phyloP scores from a whole-genome alignment of 2,329 filamentous ascomycete species.

The Monilinia aucupariae region DNA sequence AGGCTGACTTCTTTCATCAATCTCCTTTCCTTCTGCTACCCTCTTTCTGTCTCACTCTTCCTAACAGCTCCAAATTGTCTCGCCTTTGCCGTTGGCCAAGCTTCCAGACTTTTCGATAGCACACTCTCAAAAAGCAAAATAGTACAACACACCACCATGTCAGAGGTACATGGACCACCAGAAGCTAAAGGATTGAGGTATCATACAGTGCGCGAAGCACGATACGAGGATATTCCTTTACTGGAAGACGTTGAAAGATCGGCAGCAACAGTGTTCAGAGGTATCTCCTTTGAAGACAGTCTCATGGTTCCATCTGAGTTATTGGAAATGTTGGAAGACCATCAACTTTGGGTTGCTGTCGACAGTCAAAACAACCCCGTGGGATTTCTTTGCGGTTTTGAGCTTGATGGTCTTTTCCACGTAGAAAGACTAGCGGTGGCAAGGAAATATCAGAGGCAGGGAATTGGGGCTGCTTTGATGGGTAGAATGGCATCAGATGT shows the following conservation, averaged over 20 bases:
- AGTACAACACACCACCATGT: constrained; percentile 10
- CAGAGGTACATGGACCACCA: constrained; percentile 14
- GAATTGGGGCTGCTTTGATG: constrained; percentile 32
- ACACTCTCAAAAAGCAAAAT: not conserved
- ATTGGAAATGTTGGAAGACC: constrained; percentile 23
- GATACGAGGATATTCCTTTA: constrained; percentile 28
- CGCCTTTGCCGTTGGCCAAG: constrained; percentile 8
- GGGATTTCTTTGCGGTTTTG: constrained; percentile 31
- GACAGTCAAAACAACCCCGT: constrained; percentile 30
- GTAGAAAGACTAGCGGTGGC: constrained; percentile 33
- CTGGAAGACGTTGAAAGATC: constrained; percentile 32
- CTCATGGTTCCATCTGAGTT: constrained; percentile 27
- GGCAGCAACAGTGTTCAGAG: constrained; percentile 30
- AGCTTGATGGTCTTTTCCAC: constrained; percentile 32
- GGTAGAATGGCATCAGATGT: constrained; percentile 29
- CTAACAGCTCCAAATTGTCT: constrained; percentile 5
- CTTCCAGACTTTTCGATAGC: constrained; percentile 13
- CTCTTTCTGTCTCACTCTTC: constrained; percentile 11
- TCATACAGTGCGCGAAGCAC: constrained; percentile 14
- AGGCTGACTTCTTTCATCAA: not conserved
- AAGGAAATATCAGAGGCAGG: constrained; percentile 30
- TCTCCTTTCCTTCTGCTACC: not conserved
- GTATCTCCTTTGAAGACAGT: constrained; percentile 24
- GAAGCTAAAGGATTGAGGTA: not conserved
- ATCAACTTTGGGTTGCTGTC: constrained; percentile 32